Percentiles rank a stretch among this genome's conserved stretches.
phyloP scores from a whole-genome alignment of 2,329 filamentous ascomycete species.

The Fusarium albidum region DNA sequence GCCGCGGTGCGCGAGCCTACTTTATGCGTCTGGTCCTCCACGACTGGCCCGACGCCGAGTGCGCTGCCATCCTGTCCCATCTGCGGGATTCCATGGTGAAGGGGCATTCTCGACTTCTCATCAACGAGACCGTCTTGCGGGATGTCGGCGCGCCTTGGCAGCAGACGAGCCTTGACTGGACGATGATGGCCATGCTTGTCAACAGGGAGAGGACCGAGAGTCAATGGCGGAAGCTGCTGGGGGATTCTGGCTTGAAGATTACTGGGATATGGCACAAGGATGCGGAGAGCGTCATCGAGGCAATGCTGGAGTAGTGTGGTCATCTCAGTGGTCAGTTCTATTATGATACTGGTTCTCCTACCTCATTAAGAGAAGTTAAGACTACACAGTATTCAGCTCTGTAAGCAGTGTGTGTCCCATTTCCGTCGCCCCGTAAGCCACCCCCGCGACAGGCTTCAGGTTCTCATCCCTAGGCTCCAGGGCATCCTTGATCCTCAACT shows the following conservation, averaged over 20 bases:
- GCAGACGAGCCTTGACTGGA: constrained; percentile 41
- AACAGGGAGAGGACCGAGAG: constrained; percentile 34
- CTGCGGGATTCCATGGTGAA: constrained; percentile 26
- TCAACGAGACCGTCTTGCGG: constrained; percentile 27
- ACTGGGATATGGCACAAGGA: constrained; percentile 17
- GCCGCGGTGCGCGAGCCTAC: constrained; percentile 49
- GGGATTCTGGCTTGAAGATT: constrained; percentile 17
- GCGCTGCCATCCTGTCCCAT: constrained; percentile 41
- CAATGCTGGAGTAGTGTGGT: constrained; percentile 13
- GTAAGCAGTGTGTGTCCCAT: neutral
- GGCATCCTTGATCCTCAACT: neutral
- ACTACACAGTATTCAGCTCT: too few relatives aligned
- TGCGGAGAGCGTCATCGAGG: constrained; percentile 23
- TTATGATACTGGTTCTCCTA: too few relatives aligned
- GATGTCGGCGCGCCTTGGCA: constrained; percentile 26
- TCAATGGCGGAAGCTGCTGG: constrained; percentile 28
- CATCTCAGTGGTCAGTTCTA: too few relatives aligned
- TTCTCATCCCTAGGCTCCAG: neutral
- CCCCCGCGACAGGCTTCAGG: neutral
- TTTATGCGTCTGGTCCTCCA: constrained; percentile 57
- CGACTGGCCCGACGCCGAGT: constrained; percentile 54
- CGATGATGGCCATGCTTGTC: constrained; percentile 34
- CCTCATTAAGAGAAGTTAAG: too few relatives aligned
- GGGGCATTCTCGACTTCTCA: constrained; percentile 31
- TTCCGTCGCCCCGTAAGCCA: neutral